Evolutionary conservation across 2,329 filamentous ascomycete species (phyloP), one percentile per base, ranked within the genome.

Genomic region (Elsinoe perseae): DNA sequence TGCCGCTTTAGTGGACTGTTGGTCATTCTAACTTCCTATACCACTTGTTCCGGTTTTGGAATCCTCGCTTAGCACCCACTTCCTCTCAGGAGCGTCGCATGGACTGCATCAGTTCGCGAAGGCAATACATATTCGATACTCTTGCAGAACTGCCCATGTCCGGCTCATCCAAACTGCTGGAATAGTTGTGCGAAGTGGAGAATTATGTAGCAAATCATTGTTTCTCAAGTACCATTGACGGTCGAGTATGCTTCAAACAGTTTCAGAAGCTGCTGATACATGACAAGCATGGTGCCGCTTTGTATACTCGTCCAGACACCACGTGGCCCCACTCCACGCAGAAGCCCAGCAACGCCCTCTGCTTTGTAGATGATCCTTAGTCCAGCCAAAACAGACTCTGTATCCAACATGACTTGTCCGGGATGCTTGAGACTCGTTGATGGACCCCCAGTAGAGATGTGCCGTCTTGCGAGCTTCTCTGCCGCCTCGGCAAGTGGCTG

Each of bases 241-340:
- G 75, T 65, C 14, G 73, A 72, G 64, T 76, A 73, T n/a, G 72
- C 63, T 58, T 91, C 86, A 62, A 97, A 79, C 71, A 85, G 82
- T 65, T 86, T 84, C 67, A 97, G 73, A 56, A 97, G 76, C 59
- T 85, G 86, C 74, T 97, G 92, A 71, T 97, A 97, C 69, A 96
- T 77, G 64, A 97, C 91, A 68, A 97, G 77, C 92, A 97, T 97
- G 62, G 89, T 95, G 40, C 91, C 88, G 66, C 88, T 95, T 75
- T 98, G 93, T 57, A 97, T 89, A 66, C 92, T 95, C 20, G 93
- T 98, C 93, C 93, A 98, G 12, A 97, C 89, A 57, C 86, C 86
- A 55, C 93, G 82, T 1, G 93, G 93, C 0, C 92, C 92, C 1
- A 98, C 92, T 23, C 93, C 93, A 57, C 93, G 83, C 72, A 98